Base-by-base conservation (phyloP, 306 rosid genomes). In the Chamaecrista fasciculata region DNA sequence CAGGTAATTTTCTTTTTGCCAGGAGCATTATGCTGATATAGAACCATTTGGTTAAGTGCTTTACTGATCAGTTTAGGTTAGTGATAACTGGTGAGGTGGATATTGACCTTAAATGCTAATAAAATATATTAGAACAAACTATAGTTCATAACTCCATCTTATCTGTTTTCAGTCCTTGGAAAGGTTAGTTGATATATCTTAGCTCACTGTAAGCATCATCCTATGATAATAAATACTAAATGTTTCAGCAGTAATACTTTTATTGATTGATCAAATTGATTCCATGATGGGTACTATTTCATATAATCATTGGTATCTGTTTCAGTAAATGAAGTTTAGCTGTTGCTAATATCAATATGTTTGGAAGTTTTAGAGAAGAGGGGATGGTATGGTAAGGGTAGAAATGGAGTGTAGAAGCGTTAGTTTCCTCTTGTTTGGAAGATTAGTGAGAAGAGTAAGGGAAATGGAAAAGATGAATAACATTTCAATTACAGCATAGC, bases 1-100 rank as follows among this genome's bases (percentile, higher is more conserved):
- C 99, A 84, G 99, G 99, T 91, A n/a, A 9, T 5, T 26, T 6
- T 18, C 60, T 52, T 66, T 39, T 60, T 49, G 31, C 29, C 4
- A 4, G 60, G 18, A 42, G 37, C 25, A 52, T n/a, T 26, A 72
- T 0, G 26, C 40, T 44, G 68, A 73, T 23, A 2, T 1, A 14
- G 26, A 51, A 79, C 37, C 25, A 25, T 12, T 6, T 53, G 67
- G 20, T 64, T 58, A 57, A 18, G 58, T 57, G 39, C 44, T 46
- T 55, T 42, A 2, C 34, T 44, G 4, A 8, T 5, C 8, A 43
- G 63, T 50, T 46, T 67, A 11, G 33, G 58, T 6, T 60, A 69
- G 75, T 21, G 42, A 61, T 40, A 26, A 18, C 12, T 0, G 28
- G 39, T 39, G 14, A 31, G 46, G 57, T 6, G n/a, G 31, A 8